These are phyloP conservation scores for Bipolaris sorokiniana DNA, from an alignment of 2,329 filamentous ascomycete species.

Conservation along the genomic window DNA sequence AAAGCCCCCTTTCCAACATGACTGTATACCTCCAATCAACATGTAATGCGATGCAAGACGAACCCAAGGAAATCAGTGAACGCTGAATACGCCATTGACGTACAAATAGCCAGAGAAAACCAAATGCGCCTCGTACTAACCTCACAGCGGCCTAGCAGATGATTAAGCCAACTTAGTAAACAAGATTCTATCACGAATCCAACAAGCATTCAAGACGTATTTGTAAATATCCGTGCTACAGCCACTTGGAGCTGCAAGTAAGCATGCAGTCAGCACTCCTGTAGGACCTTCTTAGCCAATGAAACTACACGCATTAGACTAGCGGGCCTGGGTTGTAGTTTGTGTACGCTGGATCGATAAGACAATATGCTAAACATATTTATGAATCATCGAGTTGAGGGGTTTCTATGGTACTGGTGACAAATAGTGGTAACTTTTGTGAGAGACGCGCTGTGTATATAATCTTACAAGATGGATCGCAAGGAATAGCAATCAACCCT, in stretches of 20 bases:
- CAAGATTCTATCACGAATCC: background rate
- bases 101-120: background rate
- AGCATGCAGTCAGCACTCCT: constrained; percentile 29
- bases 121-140: background rate
- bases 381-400: background rate
- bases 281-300: constrained; percentile 17
- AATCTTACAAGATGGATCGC: background rate
- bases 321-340: constrained; percentile 2
- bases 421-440: background rate
- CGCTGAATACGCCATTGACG: background rate
- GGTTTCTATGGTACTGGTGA: background rate
- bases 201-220: background rate
- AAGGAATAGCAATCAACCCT: background rate
- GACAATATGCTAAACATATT: background rate
- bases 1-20: too few relatives aligned
- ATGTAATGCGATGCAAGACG: background rate
- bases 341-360: background rate
- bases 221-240: background rate
- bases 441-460: background rate
- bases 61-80: background rate
- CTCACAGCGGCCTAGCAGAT: background rate
- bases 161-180: constrained; percentile 4
- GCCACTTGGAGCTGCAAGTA: constrained; percentile 16
- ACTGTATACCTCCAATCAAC: background rate
- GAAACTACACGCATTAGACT: constrained; percentile 17